These are phyloP conservation scores for Lentinula sp. DNA, from an alignment of 768 basidiomycete genomes.

Conservation along the genomic window DNA sequence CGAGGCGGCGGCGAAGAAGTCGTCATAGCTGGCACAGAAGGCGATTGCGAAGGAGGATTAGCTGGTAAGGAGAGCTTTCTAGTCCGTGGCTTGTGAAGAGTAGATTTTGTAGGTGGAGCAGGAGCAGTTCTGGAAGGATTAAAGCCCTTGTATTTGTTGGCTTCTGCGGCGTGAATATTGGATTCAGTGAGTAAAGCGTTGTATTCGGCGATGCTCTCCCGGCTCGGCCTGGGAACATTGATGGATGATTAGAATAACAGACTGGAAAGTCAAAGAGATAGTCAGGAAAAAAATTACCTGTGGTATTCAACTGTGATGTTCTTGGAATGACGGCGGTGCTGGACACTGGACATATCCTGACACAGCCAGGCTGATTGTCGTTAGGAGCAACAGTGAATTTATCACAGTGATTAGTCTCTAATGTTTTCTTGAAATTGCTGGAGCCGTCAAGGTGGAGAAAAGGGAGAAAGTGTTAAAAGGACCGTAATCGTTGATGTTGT, in stretches of 20 bases:
- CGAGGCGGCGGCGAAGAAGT: slow-evolving; percentile 59
- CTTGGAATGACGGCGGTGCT: slow-evolving; percentile 41
- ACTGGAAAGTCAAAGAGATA: not conserved
- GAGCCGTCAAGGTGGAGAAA: not conserved
- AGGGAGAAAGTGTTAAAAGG: not conserved
- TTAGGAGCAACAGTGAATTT: not conserved
- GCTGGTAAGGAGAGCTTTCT: slow-evolving; percentile 49
- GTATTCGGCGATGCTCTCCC: slow-evolving; percentile 75
- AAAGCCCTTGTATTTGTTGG: slow-evolving; percentile 26
- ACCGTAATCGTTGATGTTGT: not conserved
- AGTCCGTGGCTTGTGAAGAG: slow-evolving; percentile 56
- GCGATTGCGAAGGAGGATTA: slow-evolving; percentile 22
- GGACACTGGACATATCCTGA: slow-evolving; percentile 7
- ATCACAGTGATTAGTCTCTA: not conserved
- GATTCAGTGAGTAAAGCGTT: slow-evolving; percentile 63
- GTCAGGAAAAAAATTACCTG: slow-evolving; percentile 32
- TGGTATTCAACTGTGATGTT: slow-evolving; percentile 67
- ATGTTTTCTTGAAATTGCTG: not conserved
- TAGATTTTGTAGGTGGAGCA: slow-evolving; percentile 22
- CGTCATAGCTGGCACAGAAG: slow-evolving; percentile 26
- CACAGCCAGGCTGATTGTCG: not conserved
- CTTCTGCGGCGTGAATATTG: slow-evolving; percentile 48
- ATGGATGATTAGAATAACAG: not conserved
- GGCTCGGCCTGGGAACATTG: slow-evolving; percentile 23
- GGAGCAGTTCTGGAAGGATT: slow-evolving; percentile 26